phyloP scores from a whole-genome alignment of 2,329 filamentous ascomycete genomes.

The Cladosporium colombiae region DNA sequence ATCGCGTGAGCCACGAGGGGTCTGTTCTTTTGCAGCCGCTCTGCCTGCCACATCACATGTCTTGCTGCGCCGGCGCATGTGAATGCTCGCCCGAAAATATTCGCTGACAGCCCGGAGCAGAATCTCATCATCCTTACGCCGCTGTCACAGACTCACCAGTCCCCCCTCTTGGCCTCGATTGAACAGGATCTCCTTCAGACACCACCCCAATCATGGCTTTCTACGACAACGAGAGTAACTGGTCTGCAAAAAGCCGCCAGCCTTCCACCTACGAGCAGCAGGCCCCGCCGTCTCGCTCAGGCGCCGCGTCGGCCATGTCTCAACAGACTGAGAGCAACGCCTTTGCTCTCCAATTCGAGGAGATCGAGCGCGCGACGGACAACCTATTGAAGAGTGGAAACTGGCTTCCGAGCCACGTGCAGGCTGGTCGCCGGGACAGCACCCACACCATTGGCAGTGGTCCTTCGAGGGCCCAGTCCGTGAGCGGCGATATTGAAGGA shows the following conservation, averaged over 20 bases:
- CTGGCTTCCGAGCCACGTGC: constrained; percentile 60
- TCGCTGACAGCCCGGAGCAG: constrained; percentile 5
- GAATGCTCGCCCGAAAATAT: neutral
- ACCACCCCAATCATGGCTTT: constrained; percentile 57
- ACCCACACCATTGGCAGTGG: neutral
- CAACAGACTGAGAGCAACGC: constrained; percentile 68
- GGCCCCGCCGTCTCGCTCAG: constrained; percentile 70
- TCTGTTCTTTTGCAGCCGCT: neutral
- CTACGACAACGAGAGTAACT: constrained; percentile 64
- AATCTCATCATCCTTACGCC: constrained; percentile 13
- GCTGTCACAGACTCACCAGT: neutral
- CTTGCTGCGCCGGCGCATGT: constrained; percentile 12
- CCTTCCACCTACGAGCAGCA: constrained; percentile 69
- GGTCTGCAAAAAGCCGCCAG: constrained; percentile 64
- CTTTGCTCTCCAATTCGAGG: constrained; percentile 87
- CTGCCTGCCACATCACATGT: neutral
- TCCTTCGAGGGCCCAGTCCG: constrained; percentile 75
- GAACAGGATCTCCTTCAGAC: neutral
- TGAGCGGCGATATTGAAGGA: constrained; percentile 75
- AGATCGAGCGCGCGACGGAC: constrained; percentile 93
- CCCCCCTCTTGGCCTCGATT: neutral
- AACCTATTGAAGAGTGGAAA: constrained; percentile 97
- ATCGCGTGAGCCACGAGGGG: constrained; percentile 6
- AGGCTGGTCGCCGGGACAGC: constrained; percentile 73
- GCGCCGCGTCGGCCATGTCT: constrained; percentile 69